Conservation (phyloP, 2,329 filamentous ascomycete genomes). For the Pseudonectria buxi region DNA sequence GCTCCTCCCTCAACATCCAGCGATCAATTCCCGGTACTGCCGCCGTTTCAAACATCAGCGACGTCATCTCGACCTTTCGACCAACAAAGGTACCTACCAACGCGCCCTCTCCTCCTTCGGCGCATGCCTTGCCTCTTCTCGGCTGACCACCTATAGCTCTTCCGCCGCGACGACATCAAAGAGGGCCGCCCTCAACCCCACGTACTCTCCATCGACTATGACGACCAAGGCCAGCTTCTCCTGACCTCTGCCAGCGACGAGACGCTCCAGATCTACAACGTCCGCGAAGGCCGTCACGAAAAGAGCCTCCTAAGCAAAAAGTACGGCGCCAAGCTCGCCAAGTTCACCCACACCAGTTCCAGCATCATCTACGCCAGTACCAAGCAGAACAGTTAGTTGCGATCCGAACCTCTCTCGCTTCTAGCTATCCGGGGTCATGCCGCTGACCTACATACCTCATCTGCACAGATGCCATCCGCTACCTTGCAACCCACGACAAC, state of each 20-base stretch:
- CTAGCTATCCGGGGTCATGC: background rate
- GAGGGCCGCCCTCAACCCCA: slow-evolving; percentile 49
- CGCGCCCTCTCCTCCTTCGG: background rate
- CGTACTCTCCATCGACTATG: slow-evolving; percentile 90
- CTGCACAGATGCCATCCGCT: slow-evolving; percentile 66
- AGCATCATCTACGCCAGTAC: slow-evolving; percentile 95
- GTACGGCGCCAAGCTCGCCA: slow-evolving; percentile 88
- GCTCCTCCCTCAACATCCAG: slow-evolving; percentile 43
- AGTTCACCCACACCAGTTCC: slow-evolving; percentile 86
- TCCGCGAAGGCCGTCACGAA: slow-evolving; percentile 80
- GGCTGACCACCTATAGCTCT: slow-evolving; percentile 34
- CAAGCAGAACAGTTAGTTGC: slow-evolving; percentile 69
- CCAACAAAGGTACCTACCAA: slow-evolving; percentile 62
- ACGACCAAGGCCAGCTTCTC: slow-evolving; percentile 87
- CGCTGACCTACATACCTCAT: slow-evolving; percentile 3
- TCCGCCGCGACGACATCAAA: slow-evolving; percentile 51
- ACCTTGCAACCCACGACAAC: slow-evolving; percentile 89
- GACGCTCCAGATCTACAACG: slow-evolving; percentile 91
- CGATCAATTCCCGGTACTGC: slow-evolving; percentile 37
- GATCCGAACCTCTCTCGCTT: background rate
- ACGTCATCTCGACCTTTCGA: slow-evolving; percentile 70
- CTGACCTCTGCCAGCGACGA: slow-evolving; percentile 92
- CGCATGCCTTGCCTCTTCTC: background rate
- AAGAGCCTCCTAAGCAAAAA: slow-evolving; percentile 93
- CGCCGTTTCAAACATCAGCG: slow-evolving; percentile 61